Evolutionary conservation across 2,329 filamentous ascomycete species (phyloP), one percentile per base, ranked within the genome.

Genomic region (Colletotrichum agaves): DNA sequence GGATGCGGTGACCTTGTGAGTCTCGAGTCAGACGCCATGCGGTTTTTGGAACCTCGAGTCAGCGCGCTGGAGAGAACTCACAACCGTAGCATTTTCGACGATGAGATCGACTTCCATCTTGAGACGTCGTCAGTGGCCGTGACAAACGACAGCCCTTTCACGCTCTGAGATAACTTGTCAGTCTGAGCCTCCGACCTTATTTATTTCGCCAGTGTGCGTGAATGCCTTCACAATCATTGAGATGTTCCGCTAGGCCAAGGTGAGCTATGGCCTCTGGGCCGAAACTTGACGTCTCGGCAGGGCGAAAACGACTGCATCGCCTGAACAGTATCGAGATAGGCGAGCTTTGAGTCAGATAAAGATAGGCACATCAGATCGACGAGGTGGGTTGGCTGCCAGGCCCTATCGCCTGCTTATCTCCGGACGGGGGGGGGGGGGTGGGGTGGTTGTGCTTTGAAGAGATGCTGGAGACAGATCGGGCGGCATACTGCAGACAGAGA

Each of bases 91-190:
- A 37, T 67, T 67, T 19, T 46, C 50, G 3, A 67, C 44, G 44
- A 63, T 63, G 6, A 67, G 60, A 19, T 63, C 63, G 3, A 67
- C 59, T 44, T 63, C 50, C 63, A 66, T 66, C 3, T 4, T n/a
- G 8, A 23, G 50, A 5, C 44, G 44, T 13, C 13, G 11, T 37
- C 1, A 15, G 4, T 37, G 35, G 13, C 11, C 5, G 10, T 11
- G 5, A 37, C 6, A 37, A 37, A 8, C 1, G 27, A 27, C 5
- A 27, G 27, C 27, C 27, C 27, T 27, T 27, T 5, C 27, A 27
- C 5, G 8, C 27, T 27, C 27, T 27, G 27, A 4, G 2, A 27
- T 27, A 27, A 7, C 27, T 27, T 27, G 27, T 27, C 27, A 27
- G 27, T 27, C 13, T 37, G 35, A 37, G 35, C 10, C 10, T 37